Percentiles rank a stretch among this genome's conserved stretches.
Conservation (phyloP, 23 red algal genomes). For the Porphyridium purpureum region DNA sequence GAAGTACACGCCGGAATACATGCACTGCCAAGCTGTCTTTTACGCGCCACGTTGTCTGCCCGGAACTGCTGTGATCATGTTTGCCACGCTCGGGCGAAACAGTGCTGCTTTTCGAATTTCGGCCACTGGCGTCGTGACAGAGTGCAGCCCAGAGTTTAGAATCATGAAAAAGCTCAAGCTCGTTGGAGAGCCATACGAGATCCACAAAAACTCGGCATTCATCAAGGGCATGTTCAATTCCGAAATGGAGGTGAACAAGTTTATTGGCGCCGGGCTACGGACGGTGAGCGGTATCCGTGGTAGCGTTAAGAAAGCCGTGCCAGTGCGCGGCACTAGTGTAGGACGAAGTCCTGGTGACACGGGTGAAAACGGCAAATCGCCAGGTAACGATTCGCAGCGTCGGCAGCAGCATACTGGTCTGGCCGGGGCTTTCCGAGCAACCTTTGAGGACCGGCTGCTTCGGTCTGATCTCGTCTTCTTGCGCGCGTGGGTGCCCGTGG, state of each 20-base stretch:
- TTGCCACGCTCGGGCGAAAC: constrained; percentile 51
- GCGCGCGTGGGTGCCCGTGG: constrained; percentile 87
- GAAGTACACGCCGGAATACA: constrained; percentile 90
- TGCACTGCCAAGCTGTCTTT: constrained; percentile 91
- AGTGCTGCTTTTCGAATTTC: constrained; percentile 62
- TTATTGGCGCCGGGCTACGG: constrained; percentile 71
- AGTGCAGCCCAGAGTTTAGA: constrained; percentile 45
- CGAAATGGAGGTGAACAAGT: constrained; percentile 85
- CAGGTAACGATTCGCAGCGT: too few relatives aligned
- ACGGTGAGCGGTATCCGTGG: constrained; percentile 82
- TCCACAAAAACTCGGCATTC: constrained; percentile 96
- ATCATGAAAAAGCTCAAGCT: constrained; percentile 98
- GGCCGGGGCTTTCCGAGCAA: constrained; percentile 83
- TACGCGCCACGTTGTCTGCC: constrained; percentile 63
- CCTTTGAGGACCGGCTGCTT: constrained; percentile 91
- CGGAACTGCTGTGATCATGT: constrained; percentile 62
- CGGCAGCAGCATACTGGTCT: too few relatives aligned
- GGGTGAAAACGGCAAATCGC: too few relatives aligned
- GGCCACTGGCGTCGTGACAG: constrained; percentile 66
- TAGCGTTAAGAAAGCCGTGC: constrained; percentile 69
- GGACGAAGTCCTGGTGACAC: too few relatives aligned
- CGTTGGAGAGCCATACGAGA: constrained; percentile 67
- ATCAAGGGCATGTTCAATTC: constrained; percentile 97
- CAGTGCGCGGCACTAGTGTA: too few relatives aligned
- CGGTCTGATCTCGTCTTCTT: constrained; percentile 91